A percentile compares a stretch with the other conserved stretches of the same genome.
phyloP scores from a whole-genome alignment of 2,329 filamentous ascomycete species.

The Thelonectria discophora region DNA sequence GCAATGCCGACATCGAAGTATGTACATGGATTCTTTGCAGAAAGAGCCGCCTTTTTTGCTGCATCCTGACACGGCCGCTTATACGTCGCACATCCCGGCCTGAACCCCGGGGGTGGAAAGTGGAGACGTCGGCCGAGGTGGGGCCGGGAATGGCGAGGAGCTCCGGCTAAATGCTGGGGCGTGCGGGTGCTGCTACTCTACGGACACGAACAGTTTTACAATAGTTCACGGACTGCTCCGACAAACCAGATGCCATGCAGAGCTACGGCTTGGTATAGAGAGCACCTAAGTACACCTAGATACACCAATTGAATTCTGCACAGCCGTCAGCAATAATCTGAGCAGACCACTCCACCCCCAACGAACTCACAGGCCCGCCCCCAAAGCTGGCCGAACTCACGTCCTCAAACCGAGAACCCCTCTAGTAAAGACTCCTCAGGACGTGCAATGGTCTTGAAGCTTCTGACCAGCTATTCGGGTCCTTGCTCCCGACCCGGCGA shows the following conservation, averaged over 20 bases:
- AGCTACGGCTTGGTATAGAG: background rate
- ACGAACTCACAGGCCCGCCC: background rate
- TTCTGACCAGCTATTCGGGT: too few relatives aligned
- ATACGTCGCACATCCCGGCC: background rate
- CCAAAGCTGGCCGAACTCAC: background rate
- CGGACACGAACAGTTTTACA: background rate
- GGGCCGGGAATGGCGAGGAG: background rate
- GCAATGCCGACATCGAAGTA: background rate
- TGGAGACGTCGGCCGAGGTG: background rate
- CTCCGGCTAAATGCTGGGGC: conserved; percentile 5
- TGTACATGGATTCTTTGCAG: background rate
- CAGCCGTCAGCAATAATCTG: background rate
- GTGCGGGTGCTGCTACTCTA: too few relatives aligned
- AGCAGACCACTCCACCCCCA: background rate
- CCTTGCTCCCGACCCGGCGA: too few relatives aligned
- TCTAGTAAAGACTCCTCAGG: too few relatives aligned
- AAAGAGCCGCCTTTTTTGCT: conserved; percentile 15
- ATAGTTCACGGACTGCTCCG: background rate
- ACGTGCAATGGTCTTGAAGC: too few relatives aligned
- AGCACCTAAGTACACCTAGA: background rate
- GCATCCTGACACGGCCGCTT: conserved; percentile 24
- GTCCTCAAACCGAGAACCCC: too few relatives aligned
- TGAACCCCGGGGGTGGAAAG: background rate
- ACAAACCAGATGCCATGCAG: background rate
- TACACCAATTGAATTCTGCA: background rate